A percentile compares a stretch with the other conserved stretches of the same genome.
phyloP scores from a whole-genome alignment of 106 monocot genomes.

The Apostasia ramifera region DNA sequence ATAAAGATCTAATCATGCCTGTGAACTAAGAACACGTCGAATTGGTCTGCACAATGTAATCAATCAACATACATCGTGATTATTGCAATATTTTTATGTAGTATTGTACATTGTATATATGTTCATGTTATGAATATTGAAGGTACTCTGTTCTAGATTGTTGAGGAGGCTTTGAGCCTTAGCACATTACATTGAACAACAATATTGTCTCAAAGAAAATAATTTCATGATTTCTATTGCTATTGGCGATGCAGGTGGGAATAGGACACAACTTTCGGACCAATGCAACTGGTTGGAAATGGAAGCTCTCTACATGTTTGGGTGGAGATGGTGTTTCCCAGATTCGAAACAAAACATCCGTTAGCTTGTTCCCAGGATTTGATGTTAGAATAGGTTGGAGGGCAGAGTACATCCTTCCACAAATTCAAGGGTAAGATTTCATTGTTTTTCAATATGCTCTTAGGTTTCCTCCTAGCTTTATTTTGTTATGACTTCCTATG shows the following conservation, averaged over 20 bases:
- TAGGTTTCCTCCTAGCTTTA: background rate
- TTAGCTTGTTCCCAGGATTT: constrained; percentile 74
- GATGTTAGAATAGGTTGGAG: constrained; percentile 92
- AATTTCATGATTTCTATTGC: background rate
- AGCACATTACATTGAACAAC: background rate
- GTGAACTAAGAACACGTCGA: no score
- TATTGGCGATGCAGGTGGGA: constrained; percentile 40
- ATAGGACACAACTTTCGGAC: constrained; percentile 57
- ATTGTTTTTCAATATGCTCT: no score
- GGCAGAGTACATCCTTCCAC: constrained; percentile 91
- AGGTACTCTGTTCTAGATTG: background rate
- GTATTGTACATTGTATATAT: background rate
- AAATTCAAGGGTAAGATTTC: constrained; percentile 72
- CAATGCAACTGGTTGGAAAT: constrained; percentile 67
- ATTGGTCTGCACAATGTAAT: no score
- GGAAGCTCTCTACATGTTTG: constrained; percentile 69
- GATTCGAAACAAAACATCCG: constrained; percentile 65
- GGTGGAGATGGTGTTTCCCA: constrained; percentile 80
- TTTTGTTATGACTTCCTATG: background rate
- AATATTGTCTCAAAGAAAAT: background rate
- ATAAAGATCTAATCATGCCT: no score
- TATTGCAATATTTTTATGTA: background rate
- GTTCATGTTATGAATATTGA: background rate
- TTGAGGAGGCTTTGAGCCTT: background rate
- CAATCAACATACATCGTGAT: no score